These are phyloP conservation scores for Histomonas meleagridis DNA, from an alignment of 208 protist genomes.

Conservation along the genomic window DNA sequence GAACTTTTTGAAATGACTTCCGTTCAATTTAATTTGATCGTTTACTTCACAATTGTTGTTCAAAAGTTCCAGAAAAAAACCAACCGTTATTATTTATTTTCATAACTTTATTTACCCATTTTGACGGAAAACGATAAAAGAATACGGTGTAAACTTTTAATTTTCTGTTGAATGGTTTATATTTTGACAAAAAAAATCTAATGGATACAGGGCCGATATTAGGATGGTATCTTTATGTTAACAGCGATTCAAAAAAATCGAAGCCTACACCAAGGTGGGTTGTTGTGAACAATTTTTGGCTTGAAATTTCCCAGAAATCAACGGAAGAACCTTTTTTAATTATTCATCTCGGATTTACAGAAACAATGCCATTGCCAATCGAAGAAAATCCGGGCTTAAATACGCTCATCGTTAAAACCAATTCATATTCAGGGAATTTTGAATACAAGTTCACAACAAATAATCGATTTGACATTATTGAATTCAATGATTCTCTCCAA, in stretches of 20 bases:
- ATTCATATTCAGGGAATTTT: not conserved
- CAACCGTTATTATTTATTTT: too few relatives aligned
- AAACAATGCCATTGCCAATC: not conserved
- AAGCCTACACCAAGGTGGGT: not conserved
- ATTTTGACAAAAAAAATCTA: too few relatives aligned
- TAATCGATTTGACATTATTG: conserved; percentile 27
- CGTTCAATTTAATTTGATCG: too few relatives aligned
- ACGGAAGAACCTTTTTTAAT: not conserved
- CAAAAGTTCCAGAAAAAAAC: too few relatives aligned
- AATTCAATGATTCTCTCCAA: not conserved
- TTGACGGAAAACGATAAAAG: too few relatives aligned
- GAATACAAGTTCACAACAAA: not conserved
- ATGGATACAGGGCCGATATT: too few relatives aligned
- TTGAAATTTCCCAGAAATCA: not conserved
- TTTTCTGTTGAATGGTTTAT: too few relatives aligned
- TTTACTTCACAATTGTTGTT: too few relatives aligned
- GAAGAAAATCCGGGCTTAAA: not conserved
- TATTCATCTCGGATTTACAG: not conserved
- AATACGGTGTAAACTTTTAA: too few relatives aligned
- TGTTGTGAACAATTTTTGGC: not conserved
- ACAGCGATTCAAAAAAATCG: not conserved
- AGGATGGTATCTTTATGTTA: not conserved
- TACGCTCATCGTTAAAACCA: not conserved
- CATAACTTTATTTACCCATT: too few relatives aligned
- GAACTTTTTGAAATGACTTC: too few relatives aligned